These are phyloP conservation scores for Penicillium sp. DNA, from an alignment of 2,329 filamentous ascomycete species.

Conservation along the genomic window DNA sequence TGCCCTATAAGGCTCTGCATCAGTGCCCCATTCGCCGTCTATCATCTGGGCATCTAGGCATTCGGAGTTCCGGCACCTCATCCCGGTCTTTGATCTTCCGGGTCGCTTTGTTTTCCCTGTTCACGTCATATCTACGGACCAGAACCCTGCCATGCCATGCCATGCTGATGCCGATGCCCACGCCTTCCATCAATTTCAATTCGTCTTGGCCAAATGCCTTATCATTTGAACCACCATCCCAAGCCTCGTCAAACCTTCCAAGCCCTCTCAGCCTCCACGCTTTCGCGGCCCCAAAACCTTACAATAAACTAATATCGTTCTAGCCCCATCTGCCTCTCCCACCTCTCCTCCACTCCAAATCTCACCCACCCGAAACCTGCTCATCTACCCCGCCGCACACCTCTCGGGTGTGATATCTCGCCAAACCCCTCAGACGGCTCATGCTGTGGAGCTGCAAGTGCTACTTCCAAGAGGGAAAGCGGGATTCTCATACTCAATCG, in stretches of 20 bases:
- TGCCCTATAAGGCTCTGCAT: conserved; percentile 9
- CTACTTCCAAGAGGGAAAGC: conserved; percentile 1
- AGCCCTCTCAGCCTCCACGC: conserved; percentile 1
- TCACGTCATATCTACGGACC: neutral
- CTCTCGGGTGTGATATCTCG: conserved; percentile 3
- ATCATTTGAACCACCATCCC: neutral
- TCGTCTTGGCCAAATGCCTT: neutral
- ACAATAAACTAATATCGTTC: conserved; percentile 14
- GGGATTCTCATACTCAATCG: conserved; percentile 31
- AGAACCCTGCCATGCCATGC: neutral
- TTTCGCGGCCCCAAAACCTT: neutral
- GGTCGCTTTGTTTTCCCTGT: conserved; percentile 4
- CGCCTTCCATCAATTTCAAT: conserved; percentile 1
- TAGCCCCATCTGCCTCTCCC: conserved; percentile 35
- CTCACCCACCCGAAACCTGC: conserved; percentile 25
- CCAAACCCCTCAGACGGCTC: neutral
- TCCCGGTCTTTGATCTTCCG: neutral
- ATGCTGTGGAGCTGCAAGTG: conserved; percentile 6
- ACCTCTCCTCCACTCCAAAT: conserved; percentile 26
- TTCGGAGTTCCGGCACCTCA: conserved; percentile 5
- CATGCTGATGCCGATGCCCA: too few relatives aligned
- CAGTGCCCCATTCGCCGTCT: neutral
- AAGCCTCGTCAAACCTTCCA: neutral
- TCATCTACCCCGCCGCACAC: conserved; percentile 15
- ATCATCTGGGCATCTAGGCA: conserved; percentile 5